These are phyloP conservation scores for Hanseniaspora taiwanica DNA, from an alignment of 805 yeast species.

Conservation along the genomic window DNA sequence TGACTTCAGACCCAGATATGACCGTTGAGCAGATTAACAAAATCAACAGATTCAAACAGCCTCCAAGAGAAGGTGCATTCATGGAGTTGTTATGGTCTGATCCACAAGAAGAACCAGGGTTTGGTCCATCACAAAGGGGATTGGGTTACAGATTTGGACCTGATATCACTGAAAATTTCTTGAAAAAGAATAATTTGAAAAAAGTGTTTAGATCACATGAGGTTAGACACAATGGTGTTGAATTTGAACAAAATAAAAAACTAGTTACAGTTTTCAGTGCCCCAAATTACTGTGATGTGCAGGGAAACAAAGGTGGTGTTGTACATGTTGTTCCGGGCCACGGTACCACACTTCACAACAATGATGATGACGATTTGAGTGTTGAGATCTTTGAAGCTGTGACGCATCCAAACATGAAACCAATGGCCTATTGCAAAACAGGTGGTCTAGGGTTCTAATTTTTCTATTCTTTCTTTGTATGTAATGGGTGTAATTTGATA, in stretches of 20 bases:
- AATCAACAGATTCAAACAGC: slow-evolving; percentile 67
- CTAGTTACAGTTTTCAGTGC: slow-evolving; percentile 94
- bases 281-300: slow-evolving; percentile 91
- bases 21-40: slow-evolving; percentile 62
- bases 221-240: slow-evolving; percentile 84
- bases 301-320: slow-evolving; percentile 84
- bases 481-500: too few relatives aligned
- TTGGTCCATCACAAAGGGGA: slow-evolving; percentile 86
- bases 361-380: slow-evolving; percentile 36
- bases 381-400: slow-evolving; percentile 64
- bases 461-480: too few relatives aligned
- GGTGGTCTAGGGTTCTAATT: slow-evolving; percentile 28
- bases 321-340: slow-evolving; percentile 46
- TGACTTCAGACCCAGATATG: slow-evolving; percentile 65
- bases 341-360: slow-evolving; percentile 23
- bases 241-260: slow-evolving; percentile 73
- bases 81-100: slow-evolving; percentile 98
- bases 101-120: slow-evolving; percentile 69
- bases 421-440: slow-evolving; percentile 76
- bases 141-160: slow-evolving; percentile 96
- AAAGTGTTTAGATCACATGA: slow-evolving; percentile 91
- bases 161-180: slow-evolving; percentile 73
- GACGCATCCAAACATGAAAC: slow-evolving; percentile 80
- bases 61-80: slow-evolving; percentile 82
- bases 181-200: slow-evolving; percentile 54